Evolutionary conservation across 179 eudicot genomes (phyloP), one percentile per base, ranked within the genome.

Genomic region (Spergularia azorica): DNA sequence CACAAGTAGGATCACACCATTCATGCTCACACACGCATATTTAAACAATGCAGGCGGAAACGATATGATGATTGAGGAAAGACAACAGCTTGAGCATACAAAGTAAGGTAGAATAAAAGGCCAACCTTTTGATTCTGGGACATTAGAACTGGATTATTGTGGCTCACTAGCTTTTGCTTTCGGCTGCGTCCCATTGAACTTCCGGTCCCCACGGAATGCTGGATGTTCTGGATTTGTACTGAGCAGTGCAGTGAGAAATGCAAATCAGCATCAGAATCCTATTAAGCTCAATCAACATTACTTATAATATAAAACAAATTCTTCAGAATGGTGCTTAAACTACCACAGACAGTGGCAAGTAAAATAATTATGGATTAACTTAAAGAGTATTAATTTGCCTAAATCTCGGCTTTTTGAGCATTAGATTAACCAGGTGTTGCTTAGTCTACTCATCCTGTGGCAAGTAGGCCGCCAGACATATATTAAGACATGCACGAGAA

Each of bases 141-240:
- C 73, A 77, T 67, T 36, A 73, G 81, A 67, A 69, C 80, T 68
- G 68, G 81, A 73, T 67, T 81, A 36, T 73, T 70, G 6, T 13
- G 54, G 58, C 62, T 4, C 48, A 43, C 61, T 43, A 16, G 74
- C 71, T 72, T 77, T 82, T 78, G 73, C 81, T 82, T 82, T 78
- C 79, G 81, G 76, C 79, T 63, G 75, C 66, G 70, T 70, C 57
- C 41, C 58, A 72, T 70, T 69, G 71, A 41, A 77, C 75, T 13
- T 10, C 59, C 71, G 81, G 81, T 78, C 81, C 83, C 81, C 81
- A 74, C 76, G 43, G 64, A 64, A 48, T 56, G 76, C 75, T 74
- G 69, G 61, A 63, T 66, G 69, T 74, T 78, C 66, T 57, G 69
- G 73, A 67, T 71, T 71, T 56, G 69, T 72, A 57, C 50, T 21